Base-by-base conservation (phyloP, 768 basidiomycete genomes). In the Mycena vitilis region DNA sequence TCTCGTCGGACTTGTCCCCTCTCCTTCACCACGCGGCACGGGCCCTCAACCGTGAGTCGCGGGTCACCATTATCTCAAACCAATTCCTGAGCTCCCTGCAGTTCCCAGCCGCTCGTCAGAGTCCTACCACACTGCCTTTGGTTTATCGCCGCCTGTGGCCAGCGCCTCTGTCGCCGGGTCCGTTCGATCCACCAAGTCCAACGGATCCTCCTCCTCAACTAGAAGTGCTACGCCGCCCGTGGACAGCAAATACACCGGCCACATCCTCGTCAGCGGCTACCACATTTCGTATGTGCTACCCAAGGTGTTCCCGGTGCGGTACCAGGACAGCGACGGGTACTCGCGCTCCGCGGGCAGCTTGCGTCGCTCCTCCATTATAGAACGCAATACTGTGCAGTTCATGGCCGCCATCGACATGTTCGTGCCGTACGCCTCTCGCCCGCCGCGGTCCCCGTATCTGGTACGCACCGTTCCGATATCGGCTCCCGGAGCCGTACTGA, bases 371-470 rank as follows among this genome's bases (percentile, higher is more conserved):
- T 91, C 91, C 13, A 70, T 91, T 60, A 78, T 82, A n/a, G 91
- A 91, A 58, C 86, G 85, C 62, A 87, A 84, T 59, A 82, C 81
- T 44, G 83, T 87, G 54, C 90, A 93, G 53, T 94, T 94, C 77
- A 91, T 95, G 91, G 93, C 90, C 16, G 93, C 89, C 4, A 86
- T 95, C 58, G 91, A 93, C 68, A 84, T 95, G 78, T 89, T 88
- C 85, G 85, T 91, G 25, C 93, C 93, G 8, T 92, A 87, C 65
- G 75, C 87, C 23, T 87, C 87, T 6, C 84, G 81, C 58, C 93
- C 93, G 49, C 91, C 92, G 15, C 84, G 86, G 66, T 88, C 88
- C 38, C 93, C 93, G n/a, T 95, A 87, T 79, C 80, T 93, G 70
- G 93, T 93, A 71, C 48, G 87, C 79, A 4, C 22, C 36, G 55